phyloP scores from a whole-genome alignment of 208 protist genomes.

The Vickermania ingenoplastis region DNA sequence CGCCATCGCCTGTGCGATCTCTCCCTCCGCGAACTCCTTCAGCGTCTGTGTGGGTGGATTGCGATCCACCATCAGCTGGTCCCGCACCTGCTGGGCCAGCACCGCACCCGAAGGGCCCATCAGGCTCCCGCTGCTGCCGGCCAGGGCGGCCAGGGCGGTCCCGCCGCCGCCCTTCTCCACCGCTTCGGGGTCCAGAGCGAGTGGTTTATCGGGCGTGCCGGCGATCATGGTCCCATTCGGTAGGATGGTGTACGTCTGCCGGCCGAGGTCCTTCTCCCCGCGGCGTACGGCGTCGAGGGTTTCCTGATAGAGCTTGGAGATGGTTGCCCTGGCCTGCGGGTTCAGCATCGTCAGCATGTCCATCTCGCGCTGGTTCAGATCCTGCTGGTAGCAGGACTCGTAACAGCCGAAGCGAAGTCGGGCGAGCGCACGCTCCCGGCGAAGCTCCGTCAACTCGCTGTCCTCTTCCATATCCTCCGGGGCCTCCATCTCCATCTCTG shows the following conservation, averaged over 20 bases:
- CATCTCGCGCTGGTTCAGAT: conserved; percentile 60
- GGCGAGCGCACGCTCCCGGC: conserved; percentile 50
- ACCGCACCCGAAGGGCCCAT: background rate
- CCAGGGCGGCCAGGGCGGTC: conserved; percentile 14
- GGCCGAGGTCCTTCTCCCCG: conserved; percentile 51
- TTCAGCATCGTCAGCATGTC: conserved; percentile 60
- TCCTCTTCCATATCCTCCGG: conserved; percentile 44
- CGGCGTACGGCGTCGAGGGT: conserved; percentile 62
- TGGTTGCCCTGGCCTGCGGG: conserved; percentile 41
- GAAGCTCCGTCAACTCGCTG: conserved; percentile 22
- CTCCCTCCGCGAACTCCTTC: conserved; percentile 73
- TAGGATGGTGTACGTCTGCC: conserved; percentile 82
- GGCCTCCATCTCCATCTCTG: background rate
- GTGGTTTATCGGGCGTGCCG: conserved; percentile 42
- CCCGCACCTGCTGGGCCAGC: conserved; percentile 60
- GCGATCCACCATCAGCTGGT: conserved; percentile 69
- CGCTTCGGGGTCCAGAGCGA: conserved; percentile 13
- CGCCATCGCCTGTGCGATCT: conserved; percentile 73
- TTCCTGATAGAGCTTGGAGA: conserved; percentile 53
- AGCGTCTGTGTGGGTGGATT: conserved; percentile 82
- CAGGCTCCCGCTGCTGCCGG: conserved; percentile 17
- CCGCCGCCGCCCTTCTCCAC: conserved; percentile 8
- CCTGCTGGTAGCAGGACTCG: conserved; percentile 71
- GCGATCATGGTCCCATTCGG: conserved; percentile 60
- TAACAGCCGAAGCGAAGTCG: conserved; percentile 69